These are phyloP conservation scores for Suhomyces chickasaworum DNA, from an alignment of 1,139 yeast genomes.

Conservation along the genomic window DNA sequence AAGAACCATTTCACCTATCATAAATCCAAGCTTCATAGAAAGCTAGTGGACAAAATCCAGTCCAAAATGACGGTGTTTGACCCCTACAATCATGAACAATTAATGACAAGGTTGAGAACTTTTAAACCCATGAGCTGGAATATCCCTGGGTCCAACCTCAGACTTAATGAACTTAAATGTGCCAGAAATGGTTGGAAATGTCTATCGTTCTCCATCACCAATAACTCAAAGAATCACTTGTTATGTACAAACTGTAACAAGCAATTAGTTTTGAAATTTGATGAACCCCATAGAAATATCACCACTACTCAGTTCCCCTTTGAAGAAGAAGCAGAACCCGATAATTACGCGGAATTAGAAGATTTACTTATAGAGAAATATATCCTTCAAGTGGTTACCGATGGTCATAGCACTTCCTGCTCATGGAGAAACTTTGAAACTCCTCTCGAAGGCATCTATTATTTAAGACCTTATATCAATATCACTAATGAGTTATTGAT, in stretches of 20 bases:
- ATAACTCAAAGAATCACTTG: slow-evolving; percentile 33
- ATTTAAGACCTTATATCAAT: slow-evolving; percentile 37
- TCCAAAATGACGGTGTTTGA: slow-evolving; percentile 29
- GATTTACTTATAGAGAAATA: slow-evolving; percentile 28
- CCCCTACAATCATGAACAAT: slow-evolving; percentile 34
- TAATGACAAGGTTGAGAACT: slow-evolving; percentile 33
- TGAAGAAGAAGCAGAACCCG: slow-evolving; percentile 11
- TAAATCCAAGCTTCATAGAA: slow-evolving; percentile 19
- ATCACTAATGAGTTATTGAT: slow-evolving; percentile 34
- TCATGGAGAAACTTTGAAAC: slow-evolving; percentile 43
- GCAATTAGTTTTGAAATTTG: slow-evolving; percentile 33
- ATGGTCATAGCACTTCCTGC: slow-evolving; percentile 37
- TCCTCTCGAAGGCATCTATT: slow-evolving; percentile 38
- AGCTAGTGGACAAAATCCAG: slow-evolving; percentile 17
- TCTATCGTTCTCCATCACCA: slow-evolving; percentile 28
- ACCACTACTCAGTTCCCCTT: slow-evolving; percentile 7
- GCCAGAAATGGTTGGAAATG: slow-evolving; percentile 49
- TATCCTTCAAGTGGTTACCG: slow-evolving; percentile 23
- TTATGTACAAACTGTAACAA: slow-evolving; percentile 38
- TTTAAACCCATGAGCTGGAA: slow-evolving; percentile 41
- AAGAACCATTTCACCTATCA: slow-evolving; percentile 44
- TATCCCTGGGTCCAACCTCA: slow-evolving; percentile 24
- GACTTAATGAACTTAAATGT: slow-evolving; percentile 38
- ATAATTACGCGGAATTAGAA: slow-evolving; percentile 23
- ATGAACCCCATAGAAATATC: slow-evolving; percentile 9